These are phyloP conservation scores for Alisma plantagoaquatica DNA, from an alignment of 106 monocot genomes.

Conservation along the genomic window DNA sequence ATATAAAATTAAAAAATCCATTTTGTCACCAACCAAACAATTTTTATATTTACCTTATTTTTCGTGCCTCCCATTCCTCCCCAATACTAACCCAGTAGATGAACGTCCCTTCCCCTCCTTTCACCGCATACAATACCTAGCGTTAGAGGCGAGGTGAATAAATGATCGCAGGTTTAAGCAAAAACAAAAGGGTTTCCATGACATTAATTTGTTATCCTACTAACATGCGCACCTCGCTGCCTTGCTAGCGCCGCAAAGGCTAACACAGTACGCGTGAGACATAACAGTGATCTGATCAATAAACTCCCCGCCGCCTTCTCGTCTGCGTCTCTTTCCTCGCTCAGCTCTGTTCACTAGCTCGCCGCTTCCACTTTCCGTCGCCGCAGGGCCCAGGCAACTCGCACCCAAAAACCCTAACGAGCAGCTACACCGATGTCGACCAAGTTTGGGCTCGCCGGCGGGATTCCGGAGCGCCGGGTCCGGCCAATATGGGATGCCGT, in stretches of 20 bases:
- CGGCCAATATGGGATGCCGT: slow-evolving; percentile 99
- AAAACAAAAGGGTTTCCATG: too few species aligned
- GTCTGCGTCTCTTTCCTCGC: not conserved
- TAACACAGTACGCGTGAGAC: not conserved
- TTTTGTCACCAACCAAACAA: too few species aligned
- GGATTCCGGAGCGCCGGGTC: slow-evolving; percentile 89
- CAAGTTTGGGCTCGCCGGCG: slow-evolving; percentile 79
- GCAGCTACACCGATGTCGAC: slow-evolving; percentile 44
- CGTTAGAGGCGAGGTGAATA: too few species aligned
- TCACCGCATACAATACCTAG: too few species aligned
- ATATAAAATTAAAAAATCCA: too few species aligned
- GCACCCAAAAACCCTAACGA: not conserved
- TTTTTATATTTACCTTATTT: too few species aligned
- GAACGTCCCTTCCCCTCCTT: too few species aligned
- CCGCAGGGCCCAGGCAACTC: not conserved
- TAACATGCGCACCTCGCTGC: not conserved
- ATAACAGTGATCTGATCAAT: not conserved
- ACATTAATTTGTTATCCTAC: too few species aligned
- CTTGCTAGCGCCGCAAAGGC: not conserved
- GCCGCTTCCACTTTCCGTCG: not conserved
- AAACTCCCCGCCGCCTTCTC: too few species aligned
- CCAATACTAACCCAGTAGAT: too few species aligned
- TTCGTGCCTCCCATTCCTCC: too few species aligned
- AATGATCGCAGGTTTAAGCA: too few species aligned
- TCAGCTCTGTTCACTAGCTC: not conserved